Conservation (phyloP, 2,329 filamentous ascomycete genomes). For the Geosmithia morbida region DNA sequence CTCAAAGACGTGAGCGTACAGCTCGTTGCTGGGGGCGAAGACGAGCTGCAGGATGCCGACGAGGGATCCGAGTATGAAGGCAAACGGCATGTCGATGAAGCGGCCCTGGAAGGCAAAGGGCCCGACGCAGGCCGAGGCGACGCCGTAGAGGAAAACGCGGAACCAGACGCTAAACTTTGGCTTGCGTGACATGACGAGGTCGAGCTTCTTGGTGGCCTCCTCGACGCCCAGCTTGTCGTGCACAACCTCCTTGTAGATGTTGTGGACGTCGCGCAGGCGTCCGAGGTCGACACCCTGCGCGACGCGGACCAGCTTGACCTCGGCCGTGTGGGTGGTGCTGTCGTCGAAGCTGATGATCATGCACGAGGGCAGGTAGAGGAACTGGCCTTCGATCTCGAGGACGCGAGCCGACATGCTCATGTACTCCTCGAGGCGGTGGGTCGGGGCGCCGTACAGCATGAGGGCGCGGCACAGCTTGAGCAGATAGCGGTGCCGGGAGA, state of each 20-base stretch:
- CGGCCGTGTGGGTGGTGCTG: constrained; percentile 56
- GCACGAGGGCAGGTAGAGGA: constrained; percentile 77
- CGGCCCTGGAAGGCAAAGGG: constrained; percentile 70
- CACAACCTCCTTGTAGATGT: constrained; percentile 71
- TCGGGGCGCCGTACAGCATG: constrained; percentile 84
- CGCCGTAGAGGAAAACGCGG: constrained; percentile 54
- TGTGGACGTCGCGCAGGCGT: constrained; percentile 58
- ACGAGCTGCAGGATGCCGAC: constrained; percentile 64
- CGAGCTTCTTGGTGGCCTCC: constrained; percentile 48
- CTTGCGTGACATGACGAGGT: constrained; percentile 33
- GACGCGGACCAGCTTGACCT: constrained; percentile 60
- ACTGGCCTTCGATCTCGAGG: constrained; percentile 78
- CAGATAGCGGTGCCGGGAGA: constrained; percentile 70
- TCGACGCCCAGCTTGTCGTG: constrained; percentile 62
- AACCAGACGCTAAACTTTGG: constrained; percentile 35
- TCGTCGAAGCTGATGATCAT: constrained; percentile 94
- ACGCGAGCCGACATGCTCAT: constrained; percentile 83
- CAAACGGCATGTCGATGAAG: constrained; percentile 63
- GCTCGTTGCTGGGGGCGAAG: constrained; percentile 56
- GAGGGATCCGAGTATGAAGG: constrained; percentile 61
- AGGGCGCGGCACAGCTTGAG: constrained; percentile 72
- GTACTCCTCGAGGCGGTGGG: constrained; percentile 83
- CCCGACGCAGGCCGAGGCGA: constrained; percentile 62
- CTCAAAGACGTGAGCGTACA: constrained; percentile 44
- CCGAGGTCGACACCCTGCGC: constrained; percentile 59